Conservation (phyloP, 371 early-diverging fungal species). For the Catenaria anguillulae region DNA sequence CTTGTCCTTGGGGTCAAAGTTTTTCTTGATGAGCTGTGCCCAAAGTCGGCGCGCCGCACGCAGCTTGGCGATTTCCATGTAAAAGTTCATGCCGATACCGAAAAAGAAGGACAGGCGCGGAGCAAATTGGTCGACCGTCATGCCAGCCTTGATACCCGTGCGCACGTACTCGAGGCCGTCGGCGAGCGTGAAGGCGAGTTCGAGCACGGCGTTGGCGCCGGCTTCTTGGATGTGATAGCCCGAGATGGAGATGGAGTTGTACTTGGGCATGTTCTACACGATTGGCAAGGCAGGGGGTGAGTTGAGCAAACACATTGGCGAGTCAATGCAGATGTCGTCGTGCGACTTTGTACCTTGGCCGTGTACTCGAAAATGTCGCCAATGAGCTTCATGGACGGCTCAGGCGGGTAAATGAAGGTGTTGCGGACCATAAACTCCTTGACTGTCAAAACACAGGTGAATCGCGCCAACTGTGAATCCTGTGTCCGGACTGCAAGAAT, state of each 20-base stretch:
- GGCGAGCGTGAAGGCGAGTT: slow-evolving; percentile 72
- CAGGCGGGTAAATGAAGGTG: slow-evolving; percentile 76
- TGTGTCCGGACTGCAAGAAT: too few relatives aligned
- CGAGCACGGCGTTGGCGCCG: slow-evolving; percentile 66
- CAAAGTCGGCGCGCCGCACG: slow-evolving; percentile 68
- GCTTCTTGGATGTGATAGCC: slow-evolving; percentile 85
- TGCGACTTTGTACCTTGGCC: slow-evolving; percentile 19
- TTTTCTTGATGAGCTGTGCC: slow-evolving; percentile 60
- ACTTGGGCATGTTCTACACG: slow-evolving; percentile 66
- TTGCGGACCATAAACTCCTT: slow-evolving; percentile 87
- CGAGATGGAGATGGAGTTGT: slow-evolving; percentile 78
- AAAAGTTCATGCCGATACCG: slow-evolving; percentile 83
- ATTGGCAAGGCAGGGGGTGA: too few relatives aligned
- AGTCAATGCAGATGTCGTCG: background rate
- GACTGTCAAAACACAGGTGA: too few relatives aligned
- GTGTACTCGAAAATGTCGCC: slow-evolving; percentile 72
- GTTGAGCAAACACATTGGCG: too few relatives aligned
- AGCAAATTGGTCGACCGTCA: slow-evolving; percentile 72
- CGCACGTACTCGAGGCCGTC: slow-evolving; percentile 68
- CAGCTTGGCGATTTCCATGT: slow-evolving; percentile 84
- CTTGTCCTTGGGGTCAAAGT: slow-evolving; percentile 49
- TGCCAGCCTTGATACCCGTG: slow-evolving; percentile 57
- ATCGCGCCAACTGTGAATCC: too few relatives aligned
- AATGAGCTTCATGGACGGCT: slow-evolving; percentile 66
- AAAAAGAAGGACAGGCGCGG: slow-evolving; percentile 80